Base-by-base conservation (phyloP, 2,329 filamentous ascomycete genomes). In the Trichoderma cornu-damae region DNA sequence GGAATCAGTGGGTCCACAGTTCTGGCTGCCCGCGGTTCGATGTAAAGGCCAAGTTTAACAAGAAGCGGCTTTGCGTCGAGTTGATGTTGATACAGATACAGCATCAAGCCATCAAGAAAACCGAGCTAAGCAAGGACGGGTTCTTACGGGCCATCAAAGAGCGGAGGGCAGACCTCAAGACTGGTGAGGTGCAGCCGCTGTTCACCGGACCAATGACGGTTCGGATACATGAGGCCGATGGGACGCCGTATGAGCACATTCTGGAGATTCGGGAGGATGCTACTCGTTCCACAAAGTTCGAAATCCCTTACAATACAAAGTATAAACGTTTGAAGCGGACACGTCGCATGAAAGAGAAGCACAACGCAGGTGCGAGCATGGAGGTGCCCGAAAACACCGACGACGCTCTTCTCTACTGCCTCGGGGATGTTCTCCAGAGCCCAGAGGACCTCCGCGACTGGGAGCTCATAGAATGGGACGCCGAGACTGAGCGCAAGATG, bases 131-230 rank as follows among this genome's bases (percentile, higher is more conserved):
- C 18, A 88, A 88, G 61, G 77, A 84, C 11, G 85, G 88, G 2
- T 97, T 99, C 66, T 81, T 95, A 73, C 83, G 90, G 54, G 88
- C 94, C 62, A 83, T 93, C 57, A 89, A 95, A 64, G 92, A 97
- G 71, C 83, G 87, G 47, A 80, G 84, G 7, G 79, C 86, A 60
- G 82, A 82, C 30, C 81, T 96, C 34, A 85, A 84, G 58, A 81
- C 85, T 14, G 86, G 85, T 12, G 81, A 84, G 53, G 75, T 90
- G 14, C 89, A 90, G 62, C 82, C 85, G n/a, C 81, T 90, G 1
- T 97, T 97, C 66, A 94, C 91, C 1, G 94, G 94, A 0, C 93
- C 94, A 0, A 96, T 99, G 89, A 99, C 94, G 0, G 93, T 99
- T 61, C 82, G 94, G 30, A 96, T 99, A 61, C 94, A 99, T 73